Evolutionary conservation across 805 yeast species (phyloP).

Genomic region (Candida sonorensis): DNA sequence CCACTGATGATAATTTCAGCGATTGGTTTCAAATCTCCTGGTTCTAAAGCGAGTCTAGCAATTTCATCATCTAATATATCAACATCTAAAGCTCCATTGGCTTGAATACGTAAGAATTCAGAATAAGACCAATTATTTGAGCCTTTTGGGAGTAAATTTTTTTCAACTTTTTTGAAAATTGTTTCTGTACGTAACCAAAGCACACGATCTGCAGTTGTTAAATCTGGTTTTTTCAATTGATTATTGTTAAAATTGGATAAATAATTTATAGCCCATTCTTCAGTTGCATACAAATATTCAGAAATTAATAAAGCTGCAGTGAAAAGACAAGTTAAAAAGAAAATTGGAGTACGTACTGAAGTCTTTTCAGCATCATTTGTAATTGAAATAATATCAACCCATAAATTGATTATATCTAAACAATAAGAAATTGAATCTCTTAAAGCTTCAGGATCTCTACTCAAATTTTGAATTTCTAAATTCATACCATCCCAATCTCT

Average conservation of each 20-base stretch:
- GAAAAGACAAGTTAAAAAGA: constrained; percentile 65
- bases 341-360: constrained; percentile 68
- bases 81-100: constrained; percentile 53
- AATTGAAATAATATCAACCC: constrained; percentile 68
- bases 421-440: constrained; percentile 57
- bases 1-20: constrained; percentile 41
- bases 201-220: constrained; percentile 43
- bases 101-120: constrained; percentile 51
- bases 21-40: constrained; percentile 38
- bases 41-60: constrained; percentile 40
- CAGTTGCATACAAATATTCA: constrained; percentile 53
- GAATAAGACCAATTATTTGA: constrained; percentile 48
- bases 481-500: constrained; percentile 70
- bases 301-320: constrained; percentile 56
- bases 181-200: constrained; percentile 61
- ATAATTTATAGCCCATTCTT: constrained; percentile 39
- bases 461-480: constrained; percentile 36
- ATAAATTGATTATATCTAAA: constrained; percentile 52
- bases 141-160: constrained; percentile 45
- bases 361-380: constrained; percentile 60
- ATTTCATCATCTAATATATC: constrained; percentile 41
- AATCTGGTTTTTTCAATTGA: too few relatives aligned
- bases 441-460: constrained; percentile 53
- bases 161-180: constrained; percentile 53
- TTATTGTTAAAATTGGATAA: too few relatives aligned